Evolutionary conservation across 768 basidiomycete species (phyloP).

Genomic region (Sarcodon sp.): DNA sequence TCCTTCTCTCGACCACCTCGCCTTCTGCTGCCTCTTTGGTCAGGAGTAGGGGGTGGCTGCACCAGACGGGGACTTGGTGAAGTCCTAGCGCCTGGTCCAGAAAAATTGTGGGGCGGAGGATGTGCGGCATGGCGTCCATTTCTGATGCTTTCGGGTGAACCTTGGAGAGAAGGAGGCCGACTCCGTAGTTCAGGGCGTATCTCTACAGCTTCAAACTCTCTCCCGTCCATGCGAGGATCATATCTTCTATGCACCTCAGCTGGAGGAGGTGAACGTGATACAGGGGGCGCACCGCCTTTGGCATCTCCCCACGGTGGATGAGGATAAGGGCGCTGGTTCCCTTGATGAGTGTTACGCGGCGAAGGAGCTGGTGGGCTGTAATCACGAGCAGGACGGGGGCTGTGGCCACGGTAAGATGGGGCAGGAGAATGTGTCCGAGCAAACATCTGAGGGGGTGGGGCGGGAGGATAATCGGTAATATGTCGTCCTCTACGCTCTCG

Average conservation of each 20-base stretch:
- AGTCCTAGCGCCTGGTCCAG: neutral
- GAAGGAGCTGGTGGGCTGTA: slow-evolving; percentile 30
- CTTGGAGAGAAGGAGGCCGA: slow-evolving; percentile 8
- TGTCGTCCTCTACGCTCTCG: slow-evolving; percentile 16
- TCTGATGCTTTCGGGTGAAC: neutral
- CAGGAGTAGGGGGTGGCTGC: no score
- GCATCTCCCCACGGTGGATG: neutral
- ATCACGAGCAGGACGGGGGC: slow-evolving; percentile 31
- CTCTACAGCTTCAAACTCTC: neutral
- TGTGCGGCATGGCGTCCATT: neutral
- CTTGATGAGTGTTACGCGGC: slow-evolving; percentile 40
- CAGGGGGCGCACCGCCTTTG: neutral
- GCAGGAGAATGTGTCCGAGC: slow-evolving; percentile 21
- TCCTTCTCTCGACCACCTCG: neutral
- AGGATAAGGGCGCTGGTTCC: slow-evolving; percentile 12
- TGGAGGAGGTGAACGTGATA: neutral
- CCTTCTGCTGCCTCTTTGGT: no score
- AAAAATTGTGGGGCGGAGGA: neutral
- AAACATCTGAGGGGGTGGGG: neutral
- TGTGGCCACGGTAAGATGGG: slow-evolving; percentile 23
- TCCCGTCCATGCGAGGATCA: neutral
- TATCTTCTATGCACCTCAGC: neutral
- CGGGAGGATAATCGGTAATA: slow-evolving; percentile 15
- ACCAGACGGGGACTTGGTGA: neutral
- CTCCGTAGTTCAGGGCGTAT: slow-evolving; percentile 9